These are phyloP conservation scores for Trifolium fragiferum DNA, from an alignment of 306 rosid genomes.

Conservation along the genomic window DNA sequence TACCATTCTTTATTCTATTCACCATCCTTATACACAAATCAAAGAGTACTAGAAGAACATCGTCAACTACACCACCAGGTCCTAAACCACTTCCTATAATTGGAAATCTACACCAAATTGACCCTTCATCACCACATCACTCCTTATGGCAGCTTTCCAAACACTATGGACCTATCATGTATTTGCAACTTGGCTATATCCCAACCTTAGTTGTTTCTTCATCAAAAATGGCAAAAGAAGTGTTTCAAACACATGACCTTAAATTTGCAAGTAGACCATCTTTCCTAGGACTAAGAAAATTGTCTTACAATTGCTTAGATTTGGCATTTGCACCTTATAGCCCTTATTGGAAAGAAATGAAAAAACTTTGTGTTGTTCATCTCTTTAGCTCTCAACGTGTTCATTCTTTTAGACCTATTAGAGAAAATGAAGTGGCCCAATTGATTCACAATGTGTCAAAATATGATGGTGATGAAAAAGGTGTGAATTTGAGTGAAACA, in stretches of 20 bases:
- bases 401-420: conserved; percentile 39
- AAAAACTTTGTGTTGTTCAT: conserved; percentile 49
- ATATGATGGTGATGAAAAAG: background rate
- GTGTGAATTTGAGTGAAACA: conserved; percentile 38
- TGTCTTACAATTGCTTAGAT: conserved; percentile 57
- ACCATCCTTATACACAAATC: background rate
- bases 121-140: conserved; percentile 38
- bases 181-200: conserved; percentile 38
- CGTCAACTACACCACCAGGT: conserved; percentile 49
- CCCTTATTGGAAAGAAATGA: conserved; percentile 56
- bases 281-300: conserved; percentile 9
- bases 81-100: conserved; percentile 65
- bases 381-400: conserved; percentile 46
- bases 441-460: conserved; percentile 37
- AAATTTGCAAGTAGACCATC: conserved; percentile 50
- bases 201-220: conserved; percentile 47
- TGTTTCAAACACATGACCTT: conserved; percentile 53
- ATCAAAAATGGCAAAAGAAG: conserved; percentile 37
- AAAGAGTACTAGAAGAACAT: background rate
- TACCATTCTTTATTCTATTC: conserved; percentile 12
- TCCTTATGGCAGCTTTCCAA: conserved; percentile 49
- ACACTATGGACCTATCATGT: conserved; percentile 61
- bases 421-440: conserved; percentile 44
- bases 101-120: conserved; percentile 61
- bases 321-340: conserved; percentile 50